Evolutionary conservation across 73 alveolate species (phyloP), one percentile per base, ranked within the genome.

Genomic region (Uronychia binucleata): DNA sequence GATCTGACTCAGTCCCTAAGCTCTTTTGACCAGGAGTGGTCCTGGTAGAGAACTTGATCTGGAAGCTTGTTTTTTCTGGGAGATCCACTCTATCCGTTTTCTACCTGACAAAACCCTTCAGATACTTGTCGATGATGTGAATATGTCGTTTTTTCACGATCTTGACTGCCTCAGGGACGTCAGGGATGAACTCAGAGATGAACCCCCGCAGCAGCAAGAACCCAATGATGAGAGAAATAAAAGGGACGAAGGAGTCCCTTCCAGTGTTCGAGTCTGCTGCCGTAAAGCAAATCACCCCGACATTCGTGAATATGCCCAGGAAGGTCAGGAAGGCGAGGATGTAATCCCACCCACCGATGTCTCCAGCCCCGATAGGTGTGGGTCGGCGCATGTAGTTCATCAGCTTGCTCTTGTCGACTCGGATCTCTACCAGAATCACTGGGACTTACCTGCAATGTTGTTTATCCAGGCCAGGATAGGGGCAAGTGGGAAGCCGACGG

Each of bases 401-500:
- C 74, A 78, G 14, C 31, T 78, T 78, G 25, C 76, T 30, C n/a
- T 75, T 60, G 81, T 94, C 91, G 0, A 89, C 94, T 28, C 87
- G 82, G 28, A 92, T 91, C 76, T 94, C 98, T 26, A 93, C 28
- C 8, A 93, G 75, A 81, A n/a, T n/a, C n/a, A n/a, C n/a, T n/a
- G n/a, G n/a, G n/a, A n/a, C n/a, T n/a, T 46, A 46, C 67, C 67
- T 27, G 91, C n/a, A 25, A 93, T 60, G 79, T 93, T 94, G 30
- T 86, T 88, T 27, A 94, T 25, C 33, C 93, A 81, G 11, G 96
- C 95, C 19, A 94, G 78, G 58, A 94, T 74, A 11, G 96, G 96
- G 11, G 94, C 93, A 0, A 93, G 84, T 0, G 98, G 97, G 81
- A 94, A 94, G 1, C 96, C 96, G 32, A 92, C 80, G 30, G 97